Evolutionary conservation across 148 eudicot species (phyloP).

Genomic region (Heliosperma pusillum): DNA sequence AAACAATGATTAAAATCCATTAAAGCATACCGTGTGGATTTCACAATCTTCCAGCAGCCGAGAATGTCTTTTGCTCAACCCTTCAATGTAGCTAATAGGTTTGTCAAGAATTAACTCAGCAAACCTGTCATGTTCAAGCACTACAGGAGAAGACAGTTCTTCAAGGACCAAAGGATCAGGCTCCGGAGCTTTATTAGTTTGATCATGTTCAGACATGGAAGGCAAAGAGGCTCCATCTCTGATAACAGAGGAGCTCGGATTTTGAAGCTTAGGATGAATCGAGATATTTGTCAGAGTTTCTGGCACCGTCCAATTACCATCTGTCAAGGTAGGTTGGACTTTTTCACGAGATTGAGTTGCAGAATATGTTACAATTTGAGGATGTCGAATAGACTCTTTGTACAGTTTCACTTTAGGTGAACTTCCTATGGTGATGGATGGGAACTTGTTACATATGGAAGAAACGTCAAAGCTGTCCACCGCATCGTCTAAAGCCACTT

Average conservation of each 20-base stretch:
- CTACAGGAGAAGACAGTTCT: constrained; percentile 32
- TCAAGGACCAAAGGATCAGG: constrained; percentile 22
- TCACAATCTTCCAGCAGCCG: constrained; percentile 71
- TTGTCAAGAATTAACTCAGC: constrained; percentile 55
- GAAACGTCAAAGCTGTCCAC: constrained; percentile 42
- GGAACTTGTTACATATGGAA: constrained; percentile 58
- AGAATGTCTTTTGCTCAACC: constrained; percentile 52
- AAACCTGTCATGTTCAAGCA: constrained; percentile 30
- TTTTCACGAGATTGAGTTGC: constrained; percentile 39
- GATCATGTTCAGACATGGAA: constrained; percentile 20
- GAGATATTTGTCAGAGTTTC: constrained; percentile 38
- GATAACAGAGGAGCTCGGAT: constrained; percentile 14
- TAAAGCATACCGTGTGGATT: constrained; percentile 67
- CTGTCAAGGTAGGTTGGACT: constrained; percentile 37
- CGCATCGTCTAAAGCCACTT: constrained; percentile 28
- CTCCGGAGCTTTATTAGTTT: constrained; percentile 28
- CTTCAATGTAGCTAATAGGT: constrained; percentile 54
- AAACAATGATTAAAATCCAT: constrained; percentile 16
- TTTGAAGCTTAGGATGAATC: constrained; percentile 25
- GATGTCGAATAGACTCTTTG: constrained; percentile 41
- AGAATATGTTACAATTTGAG: constrained; percentile 32
- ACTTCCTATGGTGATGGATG: constrained; percentile 66
- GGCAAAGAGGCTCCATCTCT: constrained; percentile 35
- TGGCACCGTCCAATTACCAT: constrained; percentile 42
- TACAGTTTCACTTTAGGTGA: constrained; percentile 61